A percentile compares a stretch with the other conserved stretches of the same genome.
Evolutionary conservation across 176 grass and related monocot species (phyloP).

Genomic region (Saccharum spontaneum): DNA sequence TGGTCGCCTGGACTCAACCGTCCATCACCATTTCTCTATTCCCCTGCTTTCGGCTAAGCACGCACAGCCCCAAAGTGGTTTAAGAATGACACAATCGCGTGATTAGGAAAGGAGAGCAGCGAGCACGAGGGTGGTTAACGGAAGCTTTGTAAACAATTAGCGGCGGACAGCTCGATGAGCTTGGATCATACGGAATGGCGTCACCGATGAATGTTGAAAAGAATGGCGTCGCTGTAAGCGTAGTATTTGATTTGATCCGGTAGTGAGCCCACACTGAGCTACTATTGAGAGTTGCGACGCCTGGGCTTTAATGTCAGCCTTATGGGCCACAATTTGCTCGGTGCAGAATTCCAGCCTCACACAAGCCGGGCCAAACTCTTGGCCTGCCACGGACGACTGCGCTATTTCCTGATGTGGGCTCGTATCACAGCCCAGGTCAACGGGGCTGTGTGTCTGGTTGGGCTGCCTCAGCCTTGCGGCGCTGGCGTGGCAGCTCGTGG

Average conservation of each 20-base stretch:
- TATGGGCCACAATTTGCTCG: not conserved
- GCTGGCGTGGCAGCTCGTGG: not conserved
- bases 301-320: not conserved
- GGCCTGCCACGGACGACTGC: not conserved
- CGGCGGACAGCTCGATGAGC: not conserved
- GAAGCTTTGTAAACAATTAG: not conserved
- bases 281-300: not conserved
- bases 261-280: not conserved
- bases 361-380: not conserved
- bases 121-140: not conserved
- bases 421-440: not conserved
- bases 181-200: conserved; percentile 14
- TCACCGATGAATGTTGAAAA: not conserved
- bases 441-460: not conserved
- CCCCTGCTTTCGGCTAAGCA: not conserved
- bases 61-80: not conserved
- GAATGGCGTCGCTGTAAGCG: not conserved
- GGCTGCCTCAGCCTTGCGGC: not conserved
- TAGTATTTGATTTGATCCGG: not conserved
- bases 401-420: not conserved
- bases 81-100: not conserved
- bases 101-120: not conserved
- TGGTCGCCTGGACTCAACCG: not conserved
- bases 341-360: not conserved
- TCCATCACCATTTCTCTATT: conserved; percentile 4